phyloP scores from a whole-genome alignment of 2,329 filamentous ascomycete species.

The Arthrobotrys iridis region DNA sequence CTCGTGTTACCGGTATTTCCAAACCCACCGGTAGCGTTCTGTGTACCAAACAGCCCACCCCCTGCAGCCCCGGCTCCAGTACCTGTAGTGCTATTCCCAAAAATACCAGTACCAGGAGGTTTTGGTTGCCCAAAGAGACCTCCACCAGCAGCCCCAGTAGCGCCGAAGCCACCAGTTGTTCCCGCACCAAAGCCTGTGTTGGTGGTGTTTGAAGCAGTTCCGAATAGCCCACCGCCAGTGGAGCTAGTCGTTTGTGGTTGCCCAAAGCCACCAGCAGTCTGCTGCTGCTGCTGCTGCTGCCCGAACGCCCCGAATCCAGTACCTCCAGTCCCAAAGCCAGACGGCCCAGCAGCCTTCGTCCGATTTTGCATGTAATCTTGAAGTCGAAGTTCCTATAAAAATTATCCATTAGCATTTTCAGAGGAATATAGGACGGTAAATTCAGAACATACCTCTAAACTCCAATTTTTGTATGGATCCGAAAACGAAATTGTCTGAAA shows the following conservation, averaged over 20 bases:
- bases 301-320: constrained; percentile 65
- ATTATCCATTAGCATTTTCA: constrained; percentile 36
- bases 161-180: constrained; percentile 57
- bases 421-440: neutral
- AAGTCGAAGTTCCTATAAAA: constrained; percentile 73
- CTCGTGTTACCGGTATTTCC: constrained; percentile 50
- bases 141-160: constrained; percentile 11
- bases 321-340: constrained; percentile 62
- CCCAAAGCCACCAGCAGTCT: constrained; percentile 48
- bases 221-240: constrained; percentile 52
- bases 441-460: constrained; percentile 69
- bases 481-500: constrained; percentile 84
- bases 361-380: constrained; percentile 87
- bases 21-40: constrained; percentile 57
- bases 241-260: constrained; percentile 29
- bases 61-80: constrained; percentile 56
- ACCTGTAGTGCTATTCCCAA: constrained; percentile 60
- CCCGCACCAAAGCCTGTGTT: constrained; percentile 47
- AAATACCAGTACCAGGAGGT: constrained; percentile 57
- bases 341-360: constrained; percentile 63
- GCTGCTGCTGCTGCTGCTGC: constrained; percentile 59
- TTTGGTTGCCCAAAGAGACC: constrained; percentile 63
- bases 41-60: constrained; percentile 58
- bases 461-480: constrained; percentile 86
- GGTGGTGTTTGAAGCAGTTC: constrained; percentile 58